Base-by-base conservation (phyloP, 116 monocot genomes). In the Posidonia oceanica region DNA sequence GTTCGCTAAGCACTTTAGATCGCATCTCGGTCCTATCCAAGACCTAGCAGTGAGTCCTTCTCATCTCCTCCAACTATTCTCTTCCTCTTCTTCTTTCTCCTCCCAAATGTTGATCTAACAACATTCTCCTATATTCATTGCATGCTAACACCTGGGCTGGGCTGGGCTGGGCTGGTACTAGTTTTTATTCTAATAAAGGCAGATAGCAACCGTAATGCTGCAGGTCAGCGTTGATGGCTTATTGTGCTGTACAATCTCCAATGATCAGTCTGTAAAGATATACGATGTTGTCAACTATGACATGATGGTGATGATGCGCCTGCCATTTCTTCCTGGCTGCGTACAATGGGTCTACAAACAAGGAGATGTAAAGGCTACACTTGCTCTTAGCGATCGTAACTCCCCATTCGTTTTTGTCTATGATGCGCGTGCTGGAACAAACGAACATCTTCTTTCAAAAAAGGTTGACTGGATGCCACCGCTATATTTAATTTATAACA, bases 211-310 rank as follows among this genome's bases (percentile, higher is more conserved):
- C 74, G 52, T 85, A 70, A 79, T 76, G 62, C 74, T 89, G 80
- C 86, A 93, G 93, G 93, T 93, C 68, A 94, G 94, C 71, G 82
- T 62, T 62, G 93, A 98, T 86, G 98, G 98, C 13, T 83, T 98
- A 64, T 71, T 90, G 76, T 98, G 98, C 74, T 93, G 93, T 78
- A 93, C 98, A 67, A 93, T 98, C 20, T 93, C 98, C 15, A 83
- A 74, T 52, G 98, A 98, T 67, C 77, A 69, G 8, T 85, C 98
- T 5, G 86, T 98, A 52, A 98, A 98, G 76, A 87, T 98, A 71
- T 98, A 93, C 80, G 98, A 98, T 76, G 98, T 98, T 67, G 88
- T 93, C 10, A 98, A 98, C 79, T 98, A 86, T 77, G 98, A 98
- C 66, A 98, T 98, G 98, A 98, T 98, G 98, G 72, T 87, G 68